Conservation (phyloP, 331 rosid genomes). For the Stylosanthes scabra region DNA sequence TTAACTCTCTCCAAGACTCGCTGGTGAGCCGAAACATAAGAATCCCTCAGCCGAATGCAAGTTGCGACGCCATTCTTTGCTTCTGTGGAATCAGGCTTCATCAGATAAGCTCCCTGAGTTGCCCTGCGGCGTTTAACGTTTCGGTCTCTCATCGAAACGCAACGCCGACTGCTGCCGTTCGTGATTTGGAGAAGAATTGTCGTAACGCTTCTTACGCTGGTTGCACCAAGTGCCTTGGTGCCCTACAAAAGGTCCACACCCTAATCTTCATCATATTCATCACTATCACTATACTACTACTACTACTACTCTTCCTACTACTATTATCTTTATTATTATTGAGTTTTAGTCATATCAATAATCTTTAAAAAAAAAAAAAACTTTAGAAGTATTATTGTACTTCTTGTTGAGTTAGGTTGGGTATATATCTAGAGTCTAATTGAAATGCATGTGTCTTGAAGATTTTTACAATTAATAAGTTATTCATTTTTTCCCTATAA, state of each 20-base stretch:
- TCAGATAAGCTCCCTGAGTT: slow-evolving; percentile 80
- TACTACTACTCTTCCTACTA: background rate
- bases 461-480: no score
- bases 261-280: background rate
- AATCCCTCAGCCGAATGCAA: slow-evolving; percentile 89
- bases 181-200: slow-evolving; percentile 73
- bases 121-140: slow-evolving; percentile 85
- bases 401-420: background rate
- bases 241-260: slow-evolving; percentile 71
- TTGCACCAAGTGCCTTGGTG: slow-evolving; percentile 85
- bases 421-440: background rate
- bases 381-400: background rate
- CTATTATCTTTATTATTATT: background rate
- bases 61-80: slow-evolving; percentile 88
- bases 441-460: no score
- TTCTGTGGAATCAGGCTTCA: slow-evolving; percentile 94
- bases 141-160: slow-evolving; percentile 64
- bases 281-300: background rate
- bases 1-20: slow-evolving; percentile 84
- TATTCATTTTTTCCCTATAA: no score
- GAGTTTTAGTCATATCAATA: no score
- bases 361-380: no score
- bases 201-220: slow-evolving; percentile 88
- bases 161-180: slow-evolving; percentile 81
- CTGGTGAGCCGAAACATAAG: slow-evolving; percentile 65